These are phyloP conservation scores for Penicillium longicatenatum DNA, from an alignment of 495 filamentous ascomycete genomes.

Conservation along the genomic window DNA sequence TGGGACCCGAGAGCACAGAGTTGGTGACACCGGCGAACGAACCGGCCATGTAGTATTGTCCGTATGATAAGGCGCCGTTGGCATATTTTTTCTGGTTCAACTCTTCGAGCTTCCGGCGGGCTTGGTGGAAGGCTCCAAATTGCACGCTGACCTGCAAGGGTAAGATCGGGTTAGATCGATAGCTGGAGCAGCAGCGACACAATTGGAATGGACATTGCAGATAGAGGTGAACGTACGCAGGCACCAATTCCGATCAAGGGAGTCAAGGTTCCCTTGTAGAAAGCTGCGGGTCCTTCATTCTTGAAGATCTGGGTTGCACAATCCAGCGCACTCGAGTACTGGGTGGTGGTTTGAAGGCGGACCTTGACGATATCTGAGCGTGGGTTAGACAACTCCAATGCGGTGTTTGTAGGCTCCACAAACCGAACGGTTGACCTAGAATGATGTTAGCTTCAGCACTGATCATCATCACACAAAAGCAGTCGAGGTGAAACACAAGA, in stretches of 20 bases:
- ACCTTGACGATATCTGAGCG: constrained; percentile 92
- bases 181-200: neutral
- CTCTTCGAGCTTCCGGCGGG: constrained; percentile 80
- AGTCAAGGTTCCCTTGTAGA: constrained; percentile 99
- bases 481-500: too few species aligned
- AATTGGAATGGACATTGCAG: neutral
- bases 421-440: constrained; percentile 90
- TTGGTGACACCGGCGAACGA: constrained; percentile 94
- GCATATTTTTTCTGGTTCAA: constrained; percentile 61
- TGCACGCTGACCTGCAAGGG: constrained; percentile 76
- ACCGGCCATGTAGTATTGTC: constrained; percentile 87
- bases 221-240: constrained; percentile 61
- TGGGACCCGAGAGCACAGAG: constrained; percentile 82
- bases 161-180: constrained; percentile 11
- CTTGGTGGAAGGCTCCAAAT: constrained; percentile 96
- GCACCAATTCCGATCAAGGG: constrained; percentile 95
- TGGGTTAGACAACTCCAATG: constrained; percentile 20
- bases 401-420: constrained; percentile 18
- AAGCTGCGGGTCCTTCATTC: constrained; percentile 85
- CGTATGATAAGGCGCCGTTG: constrained; percentile 62
- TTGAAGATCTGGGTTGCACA: constrained; percentile 81
- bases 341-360: constrained; percentile 82
- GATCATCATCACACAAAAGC: neutral
- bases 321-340: constrained; percentile 77
- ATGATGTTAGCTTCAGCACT: constrained; percentile 29